Evolutionary conservation across 371 early-diverging fungal genomes (phyloP), one percentile per base, ranked within the genome.

Genomic region (Apophysomyces sp.): DNA sequence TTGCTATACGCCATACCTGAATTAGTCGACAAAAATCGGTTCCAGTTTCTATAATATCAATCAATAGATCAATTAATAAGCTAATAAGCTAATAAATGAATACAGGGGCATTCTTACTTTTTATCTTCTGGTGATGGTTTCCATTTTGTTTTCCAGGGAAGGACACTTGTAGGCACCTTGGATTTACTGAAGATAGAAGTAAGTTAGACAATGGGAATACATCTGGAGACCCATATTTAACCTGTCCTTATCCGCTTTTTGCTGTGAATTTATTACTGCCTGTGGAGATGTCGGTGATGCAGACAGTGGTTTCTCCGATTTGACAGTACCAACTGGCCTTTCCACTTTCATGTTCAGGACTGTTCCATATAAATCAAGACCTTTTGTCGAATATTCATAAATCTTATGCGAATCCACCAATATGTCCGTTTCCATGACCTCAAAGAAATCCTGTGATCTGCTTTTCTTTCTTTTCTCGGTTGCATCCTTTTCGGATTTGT

Each of bases 21-120:
- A 65, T 88, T 88, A 2, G 88, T 88, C 0, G 86, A 88, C 57
- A 88, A 54, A 55, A 85, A 88, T 16, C 88, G 71, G 61, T 85
- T 86, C 87, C 88, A 88, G 40, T 86, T 88, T 41, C 88, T 85
- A 63, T 34, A 4, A 30, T 8, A 36, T 3, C 37, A 11, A 11
- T 44, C 1, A 4, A 8, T 44, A 21, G n/a, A 7, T 18, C n/a
- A 18, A 40, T 13, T 4, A 16, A 18, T 18, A 6, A 52, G 26
- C 15, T 29, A n/a, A n/a, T n/a, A n/a, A n/a, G n/a, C n/a, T n/a
- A n/a, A n/a, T n/a, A n/a, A n/a, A 18, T 13, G 53, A 5, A 59
- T 27, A 29, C 16, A 26, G 18, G 7, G 0, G 7, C 27, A 8
- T 24, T 16, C 58, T 55, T 69, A 77, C 81, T 78, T 81, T 63